Evolutionary conservation across 2,329 filamentous ascomycete species (phyloP).

Genomic region (Aaosphaeria pasadenensis): DNA sequence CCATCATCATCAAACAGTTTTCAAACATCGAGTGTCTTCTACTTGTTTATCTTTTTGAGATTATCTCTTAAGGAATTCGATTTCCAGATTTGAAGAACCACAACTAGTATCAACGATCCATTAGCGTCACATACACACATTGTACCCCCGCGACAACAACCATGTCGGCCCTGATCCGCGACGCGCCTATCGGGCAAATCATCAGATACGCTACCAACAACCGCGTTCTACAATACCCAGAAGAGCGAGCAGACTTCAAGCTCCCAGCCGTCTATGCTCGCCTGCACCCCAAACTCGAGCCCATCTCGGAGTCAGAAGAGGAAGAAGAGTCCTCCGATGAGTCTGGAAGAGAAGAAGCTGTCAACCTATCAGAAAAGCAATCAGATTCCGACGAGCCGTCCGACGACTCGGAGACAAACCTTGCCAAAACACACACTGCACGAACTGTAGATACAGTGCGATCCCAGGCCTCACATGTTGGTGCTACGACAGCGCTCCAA

Average conservation of each 20-base stretch:
- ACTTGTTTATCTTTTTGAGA: too few relatives aligned
- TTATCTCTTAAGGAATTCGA: too few relatives aligned
- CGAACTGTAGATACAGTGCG: constrained; percentile 21
- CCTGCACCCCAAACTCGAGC: constrained; percentile 6
- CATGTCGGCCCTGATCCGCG: constrained; percentile 48
- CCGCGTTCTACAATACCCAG: constrained; percentile 56
- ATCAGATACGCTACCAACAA: constrained; percentile 55
- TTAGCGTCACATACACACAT: too few relatives aligned
- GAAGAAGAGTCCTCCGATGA: constrained; percentile 17
- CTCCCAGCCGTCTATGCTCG: constrained; percentile 45
- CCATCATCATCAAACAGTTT: too few relatives aligned
- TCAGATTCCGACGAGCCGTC: constrained; percentile 13
- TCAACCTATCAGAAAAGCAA: constrained; percentile 15
- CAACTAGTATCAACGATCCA: too few relatives aligned
- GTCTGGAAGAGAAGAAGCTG: constrained; percentile 11
- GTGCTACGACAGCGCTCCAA: constrained; percentile 35
- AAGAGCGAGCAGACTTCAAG: constrained; percentile 56
- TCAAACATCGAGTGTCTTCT: too few relatives aligned
- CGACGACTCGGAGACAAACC: constrained; percentile 12
- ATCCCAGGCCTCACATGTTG: constrained; percentile 33
- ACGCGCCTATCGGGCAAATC: constrained; percentile 58
- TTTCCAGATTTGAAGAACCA: too few relatives aligned
- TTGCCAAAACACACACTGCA: constrained; percentile 34
- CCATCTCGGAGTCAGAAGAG: constrained; percentile 17
- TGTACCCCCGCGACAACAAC: background rate